Evolutionary conservation across 768 basidiomycete species (phyloP).

Genomic region (Hericium coralloides): DNA sequence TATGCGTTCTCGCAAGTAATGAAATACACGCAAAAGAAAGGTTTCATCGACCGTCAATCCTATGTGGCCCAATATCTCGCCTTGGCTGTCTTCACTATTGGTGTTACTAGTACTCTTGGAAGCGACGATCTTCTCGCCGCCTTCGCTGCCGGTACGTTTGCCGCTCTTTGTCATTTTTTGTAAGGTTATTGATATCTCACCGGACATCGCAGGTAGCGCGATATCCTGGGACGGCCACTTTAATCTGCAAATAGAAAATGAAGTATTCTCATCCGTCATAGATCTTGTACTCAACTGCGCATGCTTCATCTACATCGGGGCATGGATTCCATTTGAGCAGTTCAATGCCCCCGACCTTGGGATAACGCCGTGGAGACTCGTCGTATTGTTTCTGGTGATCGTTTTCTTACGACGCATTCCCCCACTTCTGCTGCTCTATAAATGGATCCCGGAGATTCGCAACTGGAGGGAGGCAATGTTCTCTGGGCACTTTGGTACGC

Average conservation of each 20-base stretch:
- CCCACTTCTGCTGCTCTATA: conserved; percentile 64
- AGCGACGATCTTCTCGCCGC: conserved; percentile 85
- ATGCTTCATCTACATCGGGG: conserved; percentile 84
- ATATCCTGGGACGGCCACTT: conserved; percentile 90
- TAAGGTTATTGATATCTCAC: background rate
- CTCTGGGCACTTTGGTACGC: conserved; percentile 78
- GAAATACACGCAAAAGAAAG: conserved; percentile 53
- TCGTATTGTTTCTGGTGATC: conserved; percentile 58
- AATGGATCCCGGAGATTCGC: conserved; percentile 79
- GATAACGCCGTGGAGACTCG: conserved; percentile 64
- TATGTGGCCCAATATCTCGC: conserved; percentile 82
- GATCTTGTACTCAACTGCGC: conserved; percentile 79
- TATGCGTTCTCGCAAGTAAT: conserved; percentile 60
- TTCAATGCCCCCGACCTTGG: conserved; percentile 52
- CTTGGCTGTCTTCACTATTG: conserved; percentile 63
- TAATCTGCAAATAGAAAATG: conserved; percentile 72
- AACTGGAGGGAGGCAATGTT: conserved; percentile 86
- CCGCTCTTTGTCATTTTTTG: background rate
- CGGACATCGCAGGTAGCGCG: conserved; percentile 51
- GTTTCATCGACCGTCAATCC: conserved; percentile 72
- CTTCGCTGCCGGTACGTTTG: conserved; percentile 61
- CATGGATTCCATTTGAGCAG: conserved; percentile 66
- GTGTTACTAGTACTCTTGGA: conserved; percentile 72
- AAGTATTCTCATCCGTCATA: conserved; percentile 83
- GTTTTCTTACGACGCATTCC: conserved; percentile 77